These are phyloP conservation scores for Cordyceps tenuipes DNA, from an alignment of 2,329 filamentous ascomycete species.

Conservation along the genomic window DNA sequence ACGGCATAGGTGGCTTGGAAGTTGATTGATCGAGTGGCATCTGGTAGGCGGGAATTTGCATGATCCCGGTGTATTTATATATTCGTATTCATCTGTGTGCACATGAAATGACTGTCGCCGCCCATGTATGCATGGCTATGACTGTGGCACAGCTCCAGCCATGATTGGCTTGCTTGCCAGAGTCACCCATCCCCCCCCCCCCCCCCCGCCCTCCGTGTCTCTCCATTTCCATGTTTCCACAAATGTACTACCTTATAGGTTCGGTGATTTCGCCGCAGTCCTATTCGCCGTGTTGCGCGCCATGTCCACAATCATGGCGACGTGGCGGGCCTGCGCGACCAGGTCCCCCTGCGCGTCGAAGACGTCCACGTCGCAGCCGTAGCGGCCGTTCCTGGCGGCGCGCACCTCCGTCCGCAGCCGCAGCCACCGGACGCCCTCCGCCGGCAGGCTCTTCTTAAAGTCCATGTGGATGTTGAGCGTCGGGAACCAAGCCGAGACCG, in stretches of 20 bases:
- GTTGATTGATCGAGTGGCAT: not conserved
- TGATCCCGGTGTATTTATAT: not conserved
- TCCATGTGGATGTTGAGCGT: slow-evolving; percentile 70
- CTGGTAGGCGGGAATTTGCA: not conserved
- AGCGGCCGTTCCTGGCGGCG: slow-evolving; percentile 59
- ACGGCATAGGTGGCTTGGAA: not conserved
- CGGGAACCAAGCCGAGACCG: slow-evolving; percentile 61
- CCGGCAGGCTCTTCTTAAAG: slow-evolving; percentile 62
- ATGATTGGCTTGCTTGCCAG: not conserved
- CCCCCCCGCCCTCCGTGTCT: too few species aligned
- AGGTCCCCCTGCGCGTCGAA: slow-evolving; percentile 38
- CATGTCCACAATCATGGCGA: slow-evolving; percentile 22
- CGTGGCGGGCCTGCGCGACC: slow-evolving; percentile 24
- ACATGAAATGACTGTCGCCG: not conserved
- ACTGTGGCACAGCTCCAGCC: not conserved
- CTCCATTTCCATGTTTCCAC: too few species aligned
- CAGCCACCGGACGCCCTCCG: slow-evolving; percentile 63
- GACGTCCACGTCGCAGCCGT: slow-evolving; percentile 65
- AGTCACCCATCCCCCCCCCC: not conserved
- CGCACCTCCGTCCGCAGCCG: slow-evolving; percentile 58
- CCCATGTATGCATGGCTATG: not conserved
- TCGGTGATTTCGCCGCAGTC: not conserved
- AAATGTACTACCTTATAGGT: not conserved
- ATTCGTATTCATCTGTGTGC: not conserved
- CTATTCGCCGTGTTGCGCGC: slow-evolving; percentile 20